Evolutionary conservation across 495 filamentous ascomycete species (phyloP).

Genomic region (Aspergillus panamensis): DNA sequence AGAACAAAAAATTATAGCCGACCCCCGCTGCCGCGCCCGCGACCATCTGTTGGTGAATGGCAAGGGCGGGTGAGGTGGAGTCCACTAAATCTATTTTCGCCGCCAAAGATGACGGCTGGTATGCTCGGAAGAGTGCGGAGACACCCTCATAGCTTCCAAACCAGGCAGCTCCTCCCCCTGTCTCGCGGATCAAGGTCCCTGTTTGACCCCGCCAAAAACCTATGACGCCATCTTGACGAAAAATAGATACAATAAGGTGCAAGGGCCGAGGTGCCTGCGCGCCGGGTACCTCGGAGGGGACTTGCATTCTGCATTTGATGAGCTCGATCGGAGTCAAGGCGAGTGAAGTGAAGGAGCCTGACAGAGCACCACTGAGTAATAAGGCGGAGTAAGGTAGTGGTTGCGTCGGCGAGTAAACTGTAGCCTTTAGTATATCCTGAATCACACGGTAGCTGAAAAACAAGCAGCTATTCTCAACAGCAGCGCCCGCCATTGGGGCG

Average conservation of each 20-base stretch:
- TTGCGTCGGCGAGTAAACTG: constrained; percentile 48
- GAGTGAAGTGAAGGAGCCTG: constrained; percentile 87
- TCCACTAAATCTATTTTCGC: background rate
- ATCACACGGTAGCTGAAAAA: constrained; percentile 82
- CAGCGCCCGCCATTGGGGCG: constrained; percentile 86
- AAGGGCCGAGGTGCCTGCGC: constrained; percentile 47
- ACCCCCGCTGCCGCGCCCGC: constrained; percentile 91
- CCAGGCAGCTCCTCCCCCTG: constrained; percentile 90
- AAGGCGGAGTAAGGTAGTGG: constrained; percentile 69
- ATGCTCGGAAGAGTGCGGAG: constrained; percentile 57
- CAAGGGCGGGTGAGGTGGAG: constrained; percentile 20
- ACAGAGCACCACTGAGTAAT: constrained; percentile 71
- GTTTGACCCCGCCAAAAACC: constrained; percentile 96
- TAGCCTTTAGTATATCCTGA: constrained; percentile 62
- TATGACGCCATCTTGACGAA: constrained; percentile 69
- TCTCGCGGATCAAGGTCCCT: constrained; percentile 90
- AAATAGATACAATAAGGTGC: constrained; percentile 68
- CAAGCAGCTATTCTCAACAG: constrained; percentile 86
- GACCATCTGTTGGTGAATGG: constrained; percentile 75
- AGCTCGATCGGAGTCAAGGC: constrained; percentile 94
- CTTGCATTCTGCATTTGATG: constrained; percentile 98
- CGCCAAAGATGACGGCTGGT: constrained; percentile 25
- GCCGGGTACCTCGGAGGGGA: constrained; percentile 49
- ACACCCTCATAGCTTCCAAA: constrained; percentile 90
- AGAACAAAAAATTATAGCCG: constrained; percentile 94